Evolutionary conservation across 1,284 basidiomycete genomes (phyloP).

Genomic region (Sanghuangporus sanghuang): DNA sequence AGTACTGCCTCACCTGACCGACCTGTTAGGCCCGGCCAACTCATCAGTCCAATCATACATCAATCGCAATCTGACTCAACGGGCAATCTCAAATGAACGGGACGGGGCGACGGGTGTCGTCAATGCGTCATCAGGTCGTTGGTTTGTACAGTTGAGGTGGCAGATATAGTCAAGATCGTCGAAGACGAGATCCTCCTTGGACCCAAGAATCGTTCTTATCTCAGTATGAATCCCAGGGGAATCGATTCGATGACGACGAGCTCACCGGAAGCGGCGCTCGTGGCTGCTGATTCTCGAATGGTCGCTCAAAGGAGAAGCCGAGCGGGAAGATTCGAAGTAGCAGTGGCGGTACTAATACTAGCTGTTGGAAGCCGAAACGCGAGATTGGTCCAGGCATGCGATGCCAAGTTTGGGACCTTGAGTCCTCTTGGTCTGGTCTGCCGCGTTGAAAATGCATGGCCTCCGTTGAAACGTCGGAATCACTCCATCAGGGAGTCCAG

Average conservation of each 20-base stretch:
- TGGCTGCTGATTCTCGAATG: neutral
- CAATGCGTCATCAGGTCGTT: too few relatives aligned
- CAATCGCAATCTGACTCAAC: neutral
- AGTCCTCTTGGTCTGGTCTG: neutral
- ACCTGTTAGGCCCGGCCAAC: neutral
- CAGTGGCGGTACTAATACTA: too few relatives aligned
- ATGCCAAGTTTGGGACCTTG: neutral
- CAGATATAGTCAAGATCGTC: too few relatives aligned
- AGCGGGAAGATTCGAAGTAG: too few relatives aligned
- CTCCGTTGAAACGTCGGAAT: neutral
- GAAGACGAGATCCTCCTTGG: too few relatives aligned
- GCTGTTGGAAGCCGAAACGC: too few relatives aligned
- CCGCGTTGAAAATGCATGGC: conserved; percentile 18
- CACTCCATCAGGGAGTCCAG: neutral
- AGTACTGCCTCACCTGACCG: neutral
- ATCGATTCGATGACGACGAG: neutral
- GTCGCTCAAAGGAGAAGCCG: neutral
- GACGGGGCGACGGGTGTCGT: too few relatives aligned
- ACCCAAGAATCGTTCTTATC: too few relatives aligned
- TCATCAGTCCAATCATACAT: too few relatives aligned
- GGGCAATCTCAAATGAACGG: too few relatives aligned
- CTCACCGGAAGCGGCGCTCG: neutral
- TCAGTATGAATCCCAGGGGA: neutral
- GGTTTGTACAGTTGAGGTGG: too few relatives aligned
- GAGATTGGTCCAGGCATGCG: too few relatives aligned